Conservation (phyloP, 2,329 filamentous ascomycete species). For the Botrytis byssoidea region DNA sequence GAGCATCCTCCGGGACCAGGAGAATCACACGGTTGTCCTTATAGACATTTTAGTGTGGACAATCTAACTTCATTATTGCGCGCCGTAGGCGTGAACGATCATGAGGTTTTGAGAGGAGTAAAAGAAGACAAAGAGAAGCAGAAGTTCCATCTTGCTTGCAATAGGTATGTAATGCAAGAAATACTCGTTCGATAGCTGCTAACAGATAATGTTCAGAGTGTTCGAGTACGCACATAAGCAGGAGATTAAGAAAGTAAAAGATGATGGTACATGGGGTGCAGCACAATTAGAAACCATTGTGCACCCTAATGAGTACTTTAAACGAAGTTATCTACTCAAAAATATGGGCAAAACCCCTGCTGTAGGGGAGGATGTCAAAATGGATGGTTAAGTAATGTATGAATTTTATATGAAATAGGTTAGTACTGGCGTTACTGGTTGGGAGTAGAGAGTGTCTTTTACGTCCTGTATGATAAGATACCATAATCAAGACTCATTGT, state of each 20-base stretch:
- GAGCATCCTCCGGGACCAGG: conserved; percentile 84
- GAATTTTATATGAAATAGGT: conserved; percentile 7
- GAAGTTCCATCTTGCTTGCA: conserved; percentile 93
- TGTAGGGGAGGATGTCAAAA: conserved; percentile 14
- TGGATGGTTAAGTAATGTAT: conserved; percentile 19
- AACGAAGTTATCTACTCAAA: conserved; percentile 86
- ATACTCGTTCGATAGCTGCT: conserved; percentile 19
- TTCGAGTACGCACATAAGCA: conserved; percentile 84
- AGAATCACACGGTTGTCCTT: conserved; percentile 94
- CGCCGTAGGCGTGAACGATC: conserved; percentile 74
- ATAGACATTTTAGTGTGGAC: conserved; percentile 85
- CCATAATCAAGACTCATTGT: not conserved
- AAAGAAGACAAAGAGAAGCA: conserved; percentile 85
- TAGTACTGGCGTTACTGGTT: conserved; percentile 4
- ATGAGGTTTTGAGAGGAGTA: conserved; percentile 74
- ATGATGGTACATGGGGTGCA: conserved; percentile 67
- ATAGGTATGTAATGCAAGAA: conserved; percentile 55
- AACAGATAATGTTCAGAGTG: conserved; percentile 52
- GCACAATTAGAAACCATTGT: conserved; percentile 90
- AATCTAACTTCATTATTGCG: conserved; percentile 79
- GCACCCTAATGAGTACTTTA: conserved; percentile 98
- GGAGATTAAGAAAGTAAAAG: conserved; percentile 74
- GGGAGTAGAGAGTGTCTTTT: not conserved
- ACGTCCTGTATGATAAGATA: not conserved
- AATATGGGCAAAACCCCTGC: conserved; percentile 53